Percentiles rank a stretch among this genome's conserved stretches.
These are phyloP conservation scores for Pelargonium myrrhifolium DNA, from an alignment of 441 rosid species.

Conservation along the genomic window DNA sequence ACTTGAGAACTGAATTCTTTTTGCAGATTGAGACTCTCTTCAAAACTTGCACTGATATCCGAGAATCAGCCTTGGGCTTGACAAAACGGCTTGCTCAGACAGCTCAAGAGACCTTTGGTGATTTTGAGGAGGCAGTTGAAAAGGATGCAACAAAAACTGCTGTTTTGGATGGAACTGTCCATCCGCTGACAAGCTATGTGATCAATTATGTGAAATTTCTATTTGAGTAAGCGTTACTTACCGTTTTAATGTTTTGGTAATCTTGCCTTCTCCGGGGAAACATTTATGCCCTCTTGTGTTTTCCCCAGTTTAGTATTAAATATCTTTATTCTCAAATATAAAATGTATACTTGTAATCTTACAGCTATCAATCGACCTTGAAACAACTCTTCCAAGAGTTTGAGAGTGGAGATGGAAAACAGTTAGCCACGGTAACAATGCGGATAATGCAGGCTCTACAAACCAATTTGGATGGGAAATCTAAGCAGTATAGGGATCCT, in stretches of 20 bases:
- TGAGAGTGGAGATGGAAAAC: conserved; percentile 49
- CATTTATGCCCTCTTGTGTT: neutral
- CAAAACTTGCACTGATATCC: neutral
- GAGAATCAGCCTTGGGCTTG: neutral
- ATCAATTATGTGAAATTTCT: neutral
- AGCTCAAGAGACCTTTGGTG: neutral
- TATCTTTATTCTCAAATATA: neutral
- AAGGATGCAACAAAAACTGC: neutral
- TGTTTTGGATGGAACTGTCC: neutral
- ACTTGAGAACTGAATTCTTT: neutral
- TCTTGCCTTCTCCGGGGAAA: neutral
- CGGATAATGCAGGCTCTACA: conserved; percentile 84
- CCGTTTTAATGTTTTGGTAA: neutral
- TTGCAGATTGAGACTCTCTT: neutral
- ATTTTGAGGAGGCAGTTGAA: neutral
- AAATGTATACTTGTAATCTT: neutral
- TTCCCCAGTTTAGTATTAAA: neutral
- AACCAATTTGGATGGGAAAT: conserved; percentile 78
- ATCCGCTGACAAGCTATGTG: neutral
- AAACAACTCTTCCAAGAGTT: conserved; percentile 80
- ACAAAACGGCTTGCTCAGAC: neutral
- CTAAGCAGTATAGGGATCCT: conserved; percentile 89
- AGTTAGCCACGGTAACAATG: conserved; percentile 63
- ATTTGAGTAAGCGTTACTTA: neutral
- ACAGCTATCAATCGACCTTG: conserved; percentile 16